A percentile compares a stretch with the other conserved stretches of the same genome.
phyloP scores from a whole-genome alignment of 768 basidiomycete species.

The Collybia mongolica region DNA sequence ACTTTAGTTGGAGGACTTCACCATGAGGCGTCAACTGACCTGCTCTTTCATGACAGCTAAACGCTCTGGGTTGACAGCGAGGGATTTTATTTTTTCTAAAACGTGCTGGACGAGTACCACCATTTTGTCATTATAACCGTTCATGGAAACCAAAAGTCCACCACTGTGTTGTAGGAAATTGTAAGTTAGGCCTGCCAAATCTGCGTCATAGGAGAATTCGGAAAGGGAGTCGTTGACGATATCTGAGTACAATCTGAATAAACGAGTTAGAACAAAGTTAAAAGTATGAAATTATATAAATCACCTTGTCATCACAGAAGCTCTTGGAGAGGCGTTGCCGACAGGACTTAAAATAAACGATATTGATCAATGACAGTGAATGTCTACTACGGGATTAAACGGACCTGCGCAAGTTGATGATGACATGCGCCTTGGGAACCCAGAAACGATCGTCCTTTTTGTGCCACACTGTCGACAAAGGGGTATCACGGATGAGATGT shows the following conservation, averaged over 20 bases:
- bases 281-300: slow-evolving; percentile 11
- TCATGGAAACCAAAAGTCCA: slow-evolving; percentile 65
- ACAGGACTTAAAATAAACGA: slow-evolving; percentile 40
- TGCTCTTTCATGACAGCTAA: slow-evolving; percentile 84
- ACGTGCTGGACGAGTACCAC: slow-evolving; percentile 71
- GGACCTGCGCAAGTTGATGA: slow-evolving; percentile 76
- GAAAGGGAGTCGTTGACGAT: slow-evolving; percentile 86
- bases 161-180: slow-evolving; percentile 58
- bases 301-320: slow-evolving; percentile 73
- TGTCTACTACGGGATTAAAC: slow-evolving; percentile 8
- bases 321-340: slow-evolving; percentile 61
- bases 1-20: not conserved
- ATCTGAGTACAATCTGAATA: slow-evolving; percentile 69
- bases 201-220: slow-evolving; percentile 92
- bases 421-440: slow-evolving; percentile 83
- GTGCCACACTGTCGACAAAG: slow-evolving; percentile 81
- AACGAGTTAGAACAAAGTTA: not conserved
- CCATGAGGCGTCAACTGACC: slow-evolving; percentile 35
- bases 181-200: slow-evolving; percentile 85
- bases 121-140: slow-evolving; percentile 93
- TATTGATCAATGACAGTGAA: slow-evolving; percentile 1
- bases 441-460: slow-evolving; percentile 98
- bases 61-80: slow-evolving; percentile 68
- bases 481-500: slow-evolving; percentile 69
- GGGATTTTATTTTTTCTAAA: slow-evolving; percentile 61